phyloP scores from a whole-genome alignment of 441 rosid species.

The Omphalea diandra region DNA sequence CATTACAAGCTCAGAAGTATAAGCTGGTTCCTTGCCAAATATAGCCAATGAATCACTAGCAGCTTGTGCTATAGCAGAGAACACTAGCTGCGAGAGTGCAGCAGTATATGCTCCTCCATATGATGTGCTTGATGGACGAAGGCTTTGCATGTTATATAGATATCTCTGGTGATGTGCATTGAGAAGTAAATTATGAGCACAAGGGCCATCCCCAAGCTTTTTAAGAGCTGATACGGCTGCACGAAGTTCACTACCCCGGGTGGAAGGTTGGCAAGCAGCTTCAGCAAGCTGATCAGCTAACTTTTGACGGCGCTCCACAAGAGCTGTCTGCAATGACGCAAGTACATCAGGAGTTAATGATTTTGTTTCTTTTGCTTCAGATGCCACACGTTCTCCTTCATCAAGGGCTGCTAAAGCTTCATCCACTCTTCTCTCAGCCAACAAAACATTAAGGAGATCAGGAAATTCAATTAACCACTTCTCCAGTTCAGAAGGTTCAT shows the following conservation, averaged over 20 bases:
- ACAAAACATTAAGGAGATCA: slow-evolving; percentile 82
- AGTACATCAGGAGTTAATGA: slow-evolving; percentile 52
- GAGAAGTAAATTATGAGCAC: slow-evolving; percentile 91
- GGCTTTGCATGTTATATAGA: slow-evolving; percentile 86
- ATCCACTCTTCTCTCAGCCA: slow-evolving; percentile 95
- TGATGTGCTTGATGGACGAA: slow-evolving; percentile 93
- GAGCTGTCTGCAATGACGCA: slow-evolving; percentile 53
- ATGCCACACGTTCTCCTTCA: slow-evolving; percentile 68
- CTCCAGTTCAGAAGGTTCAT: slow-evolving; percentile 73
- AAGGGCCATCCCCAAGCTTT: slow-evolving; percentile 96
- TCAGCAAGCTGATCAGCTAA: slow-evolving; percentile 95
- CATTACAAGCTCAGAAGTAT: slow-evolving; percentile 93
- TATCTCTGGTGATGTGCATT: slow-evolving; percentile 84
- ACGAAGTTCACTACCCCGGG: slow-evolving; percentile 90
- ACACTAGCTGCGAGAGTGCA: slow-evolving; percentile 91
- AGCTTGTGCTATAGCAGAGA: slow-evolving; percentile 95
- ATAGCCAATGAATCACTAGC: slow-evolving; percentile 80
- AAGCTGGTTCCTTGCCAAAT: slow-evolving; percentile 86
- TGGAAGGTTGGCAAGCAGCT: slow-evolving; percentile 95
- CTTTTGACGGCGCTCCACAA: slow-evolving; percentile 72
- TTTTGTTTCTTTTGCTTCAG: slow-evolving; percentile 62
- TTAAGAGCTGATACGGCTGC: slow-evolving; percentile 90
- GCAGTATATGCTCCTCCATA: slow-evolving; percentile 99
- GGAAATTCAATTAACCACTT: slow-evolving; percentile 85
- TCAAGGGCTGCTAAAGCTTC: slow-evolving; percentile 89